Evolutionary conservation across 768 basidiomycete species (phyloP).

Genomic region (Coprinopsis strossmayeri): DNA sequence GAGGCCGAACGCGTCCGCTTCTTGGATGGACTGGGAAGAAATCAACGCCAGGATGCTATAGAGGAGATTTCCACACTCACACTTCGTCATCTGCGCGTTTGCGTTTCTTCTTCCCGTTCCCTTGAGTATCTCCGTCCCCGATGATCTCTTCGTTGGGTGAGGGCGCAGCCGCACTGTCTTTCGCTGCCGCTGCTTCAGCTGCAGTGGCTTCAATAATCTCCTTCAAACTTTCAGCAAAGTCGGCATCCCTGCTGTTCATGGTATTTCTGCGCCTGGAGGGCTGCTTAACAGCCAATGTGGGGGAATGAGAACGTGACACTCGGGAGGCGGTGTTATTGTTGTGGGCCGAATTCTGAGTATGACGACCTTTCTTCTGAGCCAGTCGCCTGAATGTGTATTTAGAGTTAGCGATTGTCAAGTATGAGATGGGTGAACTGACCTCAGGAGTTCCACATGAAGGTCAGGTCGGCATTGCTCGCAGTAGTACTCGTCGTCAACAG

Average conservation of each 20-base stretch:
- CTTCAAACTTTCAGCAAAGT: constrained; percentile 83
- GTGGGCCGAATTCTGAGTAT: constrained; percentile 23
- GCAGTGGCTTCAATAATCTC: constrained; percentile 71
- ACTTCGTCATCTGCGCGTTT: constrained; percentile 69
- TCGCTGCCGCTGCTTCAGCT: constrained; percentile 55
- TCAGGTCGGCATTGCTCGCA: constrained; percentile 93
- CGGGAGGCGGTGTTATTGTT: constrained; percentile 49
- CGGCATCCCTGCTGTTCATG: constrained; percentile 96
- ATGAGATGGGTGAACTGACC: too few relatives aligned
- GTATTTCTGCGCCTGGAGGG: constrained; percentile 89
- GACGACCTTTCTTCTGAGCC: constrained; percentile 49
- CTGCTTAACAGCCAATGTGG: constrained; percentile 47
- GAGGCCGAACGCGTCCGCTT: constrained; percentile 78
- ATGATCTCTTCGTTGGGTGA: constrained; percentile 30
- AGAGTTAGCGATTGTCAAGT: too few relatives aligned
- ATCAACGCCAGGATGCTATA: too few relatives aligned
- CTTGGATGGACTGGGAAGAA: constrained; percentile 28
- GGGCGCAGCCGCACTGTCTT: constrained; percentile 32
- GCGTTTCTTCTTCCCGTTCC: constrained; percentile 55
- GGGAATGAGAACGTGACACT: constrained; percentile 72
- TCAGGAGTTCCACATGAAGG: constrained; percentile 73
- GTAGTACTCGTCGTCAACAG: constrained; percentile 78
- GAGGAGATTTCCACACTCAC: too few relatives aligned
- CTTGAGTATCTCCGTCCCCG: constrained; percentile 37
- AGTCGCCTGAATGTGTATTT: constrained; percentile 60